phyloP scores from a whole-genome alignment of 345 rosid genomes.

The Corchorus olitorius region DNA sequence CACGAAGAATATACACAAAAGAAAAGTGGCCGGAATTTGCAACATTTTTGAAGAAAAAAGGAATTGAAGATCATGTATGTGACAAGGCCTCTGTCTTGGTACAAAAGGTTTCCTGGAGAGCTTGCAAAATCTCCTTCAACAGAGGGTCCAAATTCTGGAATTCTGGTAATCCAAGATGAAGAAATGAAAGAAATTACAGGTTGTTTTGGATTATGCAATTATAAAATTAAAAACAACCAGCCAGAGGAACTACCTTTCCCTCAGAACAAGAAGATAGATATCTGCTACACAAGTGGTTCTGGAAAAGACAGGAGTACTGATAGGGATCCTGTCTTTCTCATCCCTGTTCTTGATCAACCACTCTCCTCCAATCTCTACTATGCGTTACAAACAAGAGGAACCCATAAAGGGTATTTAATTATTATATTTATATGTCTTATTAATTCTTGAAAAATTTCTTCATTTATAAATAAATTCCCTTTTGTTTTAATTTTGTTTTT shows the following conservation, averaged over 20 bases:
- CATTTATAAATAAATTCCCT: no score
- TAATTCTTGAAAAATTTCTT: background rate
- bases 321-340: constrained; percentile 21
- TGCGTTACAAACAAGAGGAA: background rate
- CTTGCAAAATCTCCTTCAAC: constrained; percentile 29
- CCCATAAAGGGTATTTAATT: background rate
- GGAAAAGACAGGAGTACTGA: background rate
- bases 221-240: background rate
- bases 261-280: constrained; percentile 40
- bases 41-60: no score
- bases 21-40: no score
- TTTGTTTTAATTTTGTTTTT: background rate
- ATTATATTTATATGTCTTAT: background rate
- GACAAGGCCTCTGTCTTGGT: constrained; percentile 56
- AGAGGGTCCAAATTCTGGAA: constrained; percentile 49
- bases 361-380: constrained; percentile 41
- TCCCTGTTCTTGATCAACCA: constrained; percentile 46
- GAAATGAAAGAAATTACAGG: constrained; percentile 33
- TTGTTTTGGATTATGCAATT: constrained; percentile 35
- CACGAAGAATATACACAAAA: no score
- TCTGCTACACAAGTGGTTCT: background rate
- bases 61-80: constrained; percentile 33
- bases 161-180: constrained; percentile 47
- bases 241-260: constrained; percentile 45
- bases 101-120: constrained; percentile 32